phyloP scores from a whole-genome alignment of 1,139 yeast genomes.

The Pichia sp. region DNA sequence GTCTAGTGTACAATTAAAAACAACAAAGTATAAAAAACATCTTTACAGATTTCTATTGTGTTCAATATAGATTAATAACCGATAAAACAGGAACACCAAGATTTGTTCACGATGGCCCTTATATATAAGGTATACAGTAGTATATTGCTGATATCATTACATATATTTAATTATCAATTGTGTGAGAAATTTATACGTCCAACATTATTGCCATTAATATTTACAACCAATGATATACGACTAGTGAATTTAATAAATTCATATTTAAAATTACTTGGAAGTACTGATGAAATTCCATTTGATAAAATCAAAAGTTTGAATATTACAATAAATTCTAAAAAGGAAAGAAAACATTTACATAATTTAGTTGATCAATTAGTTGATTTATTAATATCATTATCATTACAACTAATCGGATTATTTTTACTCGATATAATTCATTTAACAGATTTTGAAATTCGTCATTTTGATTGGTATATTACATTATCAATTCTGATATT shows the following conservation, averaged over 20 bases:
- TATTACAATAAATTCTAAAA: background rate
- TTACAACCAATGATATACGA: slow-evolving; percentile 8
- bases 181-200: slow-evolving; percentile 11
- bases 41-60: too few species aligned
- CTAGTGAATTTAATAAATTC: slow-evolving; percentile 11
- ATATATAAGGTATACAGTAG: slow-evolving; percentile 5
- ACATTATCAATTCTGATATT: slow-evolving; percentile 22
- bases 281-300: slow-evolving; percentile 8
- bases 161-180: slow-evolving; percentile 4
- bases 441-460: slow-evolving; percentile 18
- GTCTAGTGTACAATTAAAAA: too few species aligned
- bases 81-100: too few species aligned
- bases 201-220: slow-evolving; percentile 10
- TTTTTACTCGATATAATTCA: slow-evolving; percentile 26
- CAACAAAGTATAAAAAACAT: too few species aligned
- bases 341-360: too few species aligned
- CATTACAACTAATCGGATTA: slow-evolving; percentile 24
- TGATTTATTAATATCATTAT: slow-evolving; percentile 23
- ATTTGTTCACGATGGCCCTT: background rate
- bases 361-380: slow-evolving; percentile 17
- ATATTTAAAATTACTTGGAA: slow-evolving; percentile 8
- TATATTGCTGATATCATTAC: background rate
- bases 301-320: background rate
- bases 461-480: slow-evolving; percentile 25
- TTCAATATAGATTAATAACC: too few species aligned